Base-by-base conservation (phyloP, 148 eudicot species). In the Cornus florida region DNA sequence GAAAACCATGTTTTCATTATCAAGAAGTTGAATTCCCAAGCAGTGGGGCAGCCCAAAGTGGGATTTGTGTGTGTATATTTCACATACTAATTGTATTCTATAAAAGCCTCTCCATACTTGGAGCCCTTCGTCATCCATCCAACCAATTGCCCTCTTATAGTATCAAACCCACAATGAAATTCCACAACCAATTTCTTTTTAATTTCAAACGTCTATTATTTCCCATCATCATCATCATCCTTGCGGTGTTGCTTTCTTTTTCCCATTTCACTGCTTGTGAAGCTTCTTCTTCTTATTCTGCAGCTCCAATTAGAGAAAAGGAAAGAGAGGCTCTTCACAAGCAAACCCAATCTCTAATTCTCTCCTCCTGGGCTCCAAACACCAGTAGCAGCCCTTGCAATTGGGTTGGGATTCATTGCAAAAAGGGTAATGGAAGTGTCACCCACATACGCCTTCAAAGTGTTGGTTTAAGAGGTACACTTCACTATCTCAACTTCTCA, bases 401-500 rank as follows among this genome's bases (percentile, higher is more conserved):
- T 17, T 82, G 84, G 84, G n/a, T 7, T 72, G 78, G 84, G 11
- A n/a, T 82, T 53, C 35, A 32, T 33, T 82, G 78, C 75, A 68
- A 50, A 6, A 32, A 28, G 24, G 24, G 24, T 6, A 43, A 43
- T 43, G 19, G 73, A 8, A 69, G 28, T 35, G 67, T 80, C 22
- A 22, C 57, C 41, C 17, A 28, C 19, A 22, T 80, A 32, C 22
- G 35, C n/a, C 72, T 80, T 3, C 0, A 64, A 7, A 67, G 31
- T 22, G 73, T 19, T 31, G 72, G 78, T 72, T 20, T 80, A 50
- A 74, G 10, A 53, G 82, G 82, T 67, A 77, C 57, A 12, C 81
- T 82, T 39, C 57, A 56, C 22, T 57, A 31, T 28, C 62, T 82
- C 0, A 43, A 46, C 22, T 77, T 77, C 17, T 38, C 78, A 22